Conservation (phyloP, 2,329 filamentous ascomycete species). For the Ramularia collo-cygni region DNA sequence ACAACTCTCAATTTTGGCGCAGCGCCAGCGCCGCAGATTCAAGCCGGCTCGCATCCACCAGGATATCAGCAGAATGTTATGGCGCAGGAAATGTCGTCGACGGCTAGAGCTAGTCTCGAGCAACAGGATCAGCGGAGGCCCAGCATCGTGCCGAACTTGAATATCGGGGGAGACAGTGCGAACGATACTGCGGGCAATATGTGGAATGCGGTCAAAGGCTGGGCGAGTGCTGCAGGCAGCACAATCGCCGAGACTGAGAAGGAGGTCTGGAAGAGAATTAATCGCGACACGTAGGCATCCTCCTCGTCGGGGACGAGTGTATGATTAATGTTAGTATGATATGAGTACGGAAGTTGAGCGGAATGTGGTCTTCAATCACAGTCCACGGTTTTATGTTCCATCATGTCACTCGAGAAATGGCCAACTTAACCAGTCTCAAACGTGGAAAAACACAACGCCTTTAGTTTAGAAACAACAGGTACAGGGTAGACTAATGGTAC, state of each 20-base stretch:
- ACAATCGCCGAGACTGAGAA: constrained; percentile 41
- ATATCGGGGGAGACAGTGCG: constrained; percentile 18
- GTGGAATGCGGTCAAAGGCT: constrained; percentile 37
- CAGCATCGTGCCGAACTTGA: constrained; percentile 8
- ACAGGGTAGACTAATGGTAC: constrained; percentile 29
- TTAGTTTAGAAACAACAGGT: constrained; percentile 23
- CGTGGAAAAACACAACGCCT: constrained; percentile 19
- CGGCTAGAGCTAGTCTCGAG: constrained; percentile 29
- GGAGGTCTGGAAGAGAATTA: constrained; percentile 43
- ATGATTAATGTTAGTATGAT: neutral
- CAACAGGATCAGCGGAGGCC: constrained; percentile 18
- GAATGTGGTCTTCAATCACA: constrained; percentile 1
- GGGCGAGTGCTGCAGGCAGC: constrained; percentile 35
- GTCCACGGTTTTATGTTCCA: too few relatives aligned
- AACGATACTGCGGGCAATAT: constrained; percentile 21
- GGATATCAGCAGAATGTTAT: constrained; percentile 44
- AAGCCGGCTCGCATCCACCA: constrained; percentile 35
- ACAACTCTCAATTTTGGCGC: constrained; percentile 35
- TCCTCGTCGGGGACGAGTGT: too few relatives aligned
- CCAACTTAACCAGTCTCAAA: too few relatives aligned
- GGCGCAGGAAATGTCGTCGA: constrained; percentile 34
- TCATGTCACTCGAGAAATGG: too few relatives aligned
- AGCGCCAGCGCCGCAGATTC: constrained; percentile 22
- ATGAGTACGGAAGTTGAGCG: neutral
- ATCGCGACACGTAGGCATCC: constrained; percentile 19